These are phyloP conservation scores for Ilex aquifolium DNA, from an alignment of 257 asterid genomes.

Conservation along the genomic window DNA sequence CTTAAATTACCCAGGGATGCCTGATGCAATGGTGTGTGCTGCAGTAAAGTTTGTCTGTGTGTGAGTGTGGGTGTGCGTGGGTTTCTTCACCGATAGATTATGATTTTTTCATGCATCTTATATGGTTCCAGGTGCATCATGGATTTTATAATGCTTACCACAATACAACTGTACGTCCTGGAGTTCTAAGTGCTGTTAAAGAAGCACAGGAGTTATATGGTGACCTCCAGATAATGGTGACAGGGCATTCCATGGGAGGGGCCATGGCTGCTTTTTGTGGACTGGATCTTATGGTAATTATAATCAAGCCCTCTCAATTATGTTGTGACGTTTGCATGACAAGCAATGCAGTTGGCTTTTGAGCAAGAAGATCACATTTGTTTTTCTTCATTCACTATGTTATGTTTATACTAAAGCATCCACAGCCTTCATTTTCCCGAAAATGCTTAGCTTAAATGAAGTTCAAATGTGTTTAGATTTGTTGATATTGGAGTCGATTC, in stretches of 20 bases:
- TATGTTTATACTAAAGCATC: no score
- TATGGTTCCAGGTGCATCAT: conserved; percentile 77
- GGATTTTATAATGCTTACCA: conserved; percentile 91
- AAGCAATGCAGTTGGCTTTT: no score
- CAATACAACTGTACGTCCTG: conserved; percentile 78
- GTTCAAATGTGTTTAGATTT: no score
- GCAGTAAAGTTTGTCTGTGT: not conserved
- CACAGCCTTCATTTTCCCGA: no score
- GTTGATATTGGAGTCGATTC: no score
- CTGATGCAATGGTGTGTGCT: conserved; percentile 72
- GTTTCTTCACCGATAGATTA: not conserved
- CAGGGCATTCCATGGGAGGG: conserved; percentile 99
- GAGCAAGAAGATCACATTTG: no score
- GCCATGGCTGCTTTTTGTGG: conserved; percentile 95
- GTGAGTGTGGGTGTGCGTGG: no score
- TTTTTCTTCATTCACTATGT: no score
- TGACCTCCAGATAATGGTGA: conserved; percentile 52
- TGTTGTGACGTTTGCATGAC: not conserved
- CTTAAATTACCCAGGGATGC: conserved; percentile 80
- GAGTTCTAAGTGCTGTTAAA: conserved; percentile 57
- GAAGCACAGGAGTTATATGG: conserved; percentile 56
- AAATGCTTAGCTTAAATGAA: no score
- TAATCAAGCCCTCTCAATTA: conserved; percentile 10
- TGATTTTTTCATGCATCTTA: conserved; percentile 8
- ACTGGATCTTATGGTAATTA: conserved; percentile 71